Percentiles rank a stretch among this genome's conserved stretches.
These are phyloP conservation scores for Fusarium sp. DNA, from an alignment of 2,329 filamentous ascomycete genomes.

Conservation along the genomic window DNA sequence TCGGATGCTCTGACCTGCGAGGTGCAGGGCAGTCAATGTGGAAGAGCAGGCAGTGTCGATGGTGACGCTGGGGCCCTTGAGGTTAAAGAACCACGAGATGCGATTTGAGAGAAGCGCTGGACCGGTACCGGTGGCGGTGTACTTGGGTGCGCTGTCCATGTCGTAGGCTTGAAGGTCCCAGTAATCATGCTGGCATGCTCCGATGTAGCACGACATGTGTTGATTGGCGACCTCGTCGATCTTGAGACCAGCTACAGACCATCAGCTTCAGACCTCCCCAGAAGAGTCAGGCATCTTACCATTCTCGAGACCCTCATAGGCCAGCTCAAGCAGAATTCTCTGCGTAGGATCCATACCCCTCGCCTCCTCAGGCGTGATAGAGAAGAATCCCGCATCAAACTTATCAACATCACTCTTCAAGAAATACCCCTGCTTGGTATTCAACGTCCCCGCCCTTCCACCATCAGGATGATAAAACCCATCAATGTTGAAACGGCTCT, in stretches of 20 bases:
- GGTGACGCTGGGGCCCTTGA: slow-evolving; percentile 6
- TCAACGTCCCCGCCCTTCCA: neutral
- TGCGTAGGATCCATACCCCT: slow-evolving; percentile 5
- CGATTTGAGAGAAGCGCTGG: neutral
- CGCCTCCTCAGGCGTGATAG: neutral
- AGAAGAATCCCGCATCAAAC: neutral
- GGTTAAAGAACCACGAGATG: neutral
- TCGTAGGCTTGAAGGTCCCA: slow-evolving; percentile 6
- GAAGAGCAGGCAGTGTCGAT: slow-evolving; percentile 15
- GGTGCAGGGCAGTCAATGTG: neutral
- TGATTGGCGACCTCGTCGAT: neutral
- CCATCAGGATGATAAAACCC: neutral
- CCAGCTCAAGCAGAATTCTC: neutral
- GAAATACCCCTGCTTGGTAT: neutral
- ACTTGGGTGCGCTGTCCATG: slow-evolving; percentile 4
- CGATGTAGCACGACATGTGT: slow-evolving; percentile 2
- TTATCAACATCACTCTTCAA: neutral
- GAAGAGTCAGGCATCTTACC: neutral
- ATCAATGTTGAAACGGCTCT: neutral
- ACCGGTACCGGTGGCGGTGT: neutral
- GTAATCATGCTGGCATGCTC: slow-evolving; percentile 6
- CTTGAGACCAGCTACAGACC: neutral
- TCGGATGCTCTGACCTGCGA: slow-evolving; percentile 1
- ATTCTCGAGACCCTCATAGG: neutral
- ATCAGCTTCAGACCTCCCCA: neutral